These are phyloP conservation scores for Talaromyces amestolkiae DNA, from an alignment of 2,329 filamentous ascomycete species.

Conservation along the genomic window DNA sequence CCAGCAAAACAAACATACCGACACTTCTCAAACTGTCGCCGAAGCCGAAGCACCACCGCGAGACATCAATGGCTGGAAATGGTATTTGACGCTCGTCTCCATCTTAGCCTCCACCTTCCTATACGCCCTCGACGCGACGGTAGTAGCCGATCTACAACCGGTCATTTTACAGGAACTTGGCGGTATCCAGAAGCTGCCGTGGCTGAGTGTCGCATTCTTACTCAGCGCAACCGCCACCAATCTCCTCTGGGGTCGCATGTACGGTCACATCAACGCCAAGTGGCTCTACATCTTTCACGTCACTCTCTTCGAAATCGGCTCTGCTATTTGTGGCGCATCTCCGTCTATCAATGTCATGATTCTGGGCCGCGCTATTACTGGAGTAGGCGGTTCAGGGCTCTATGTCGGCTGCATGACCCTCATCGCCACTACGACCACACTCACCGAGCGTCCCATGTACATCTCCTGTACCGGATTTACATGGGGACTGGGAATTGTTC, in stretches of 20 bases:
- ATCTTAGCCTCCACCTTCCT: conserved; percentile 14
- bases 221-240: conserved; percentile 33
- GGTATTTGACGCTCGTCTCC: neutral
- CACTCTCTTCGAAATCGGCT: conserved; percentile 29
- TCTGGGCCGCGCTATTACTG: conserved; percentile 36
- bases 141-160: conserved; percentile 47
- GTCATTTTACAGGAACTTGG: conserved; percentile 39
- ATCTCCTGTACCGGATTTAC: conserved; percentile 32
- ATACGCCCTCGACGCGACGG: conserved; percentile 42
- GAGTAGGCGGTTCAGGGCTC: conserved; percentile 34
- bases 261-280: neutral
- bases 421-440: conserved; percentile 26
- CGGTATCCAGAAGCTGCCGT: conserved; percentile 39
- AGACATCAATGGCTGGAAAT: neutral
- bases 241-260: neutral
- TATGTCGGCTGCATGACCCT: conserved; percentile 33
- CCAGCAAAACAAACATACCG: neutral
- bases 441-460: conserved; percentile 32
- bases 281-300: conserved; percentile 1
- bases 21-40: neutral
- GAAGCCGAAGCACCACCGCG: neutral
- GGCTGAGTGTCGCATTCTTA: conserved; percentile 41
- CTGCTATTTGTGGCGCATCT: conserved; percentile 39
- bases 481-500: conserved; percentile 37
- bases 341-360: conserved; percentile 51